Base-by-base conservation (phyloP, 1,139 yeast species). In the Suhomyces terraborum region DNA sequence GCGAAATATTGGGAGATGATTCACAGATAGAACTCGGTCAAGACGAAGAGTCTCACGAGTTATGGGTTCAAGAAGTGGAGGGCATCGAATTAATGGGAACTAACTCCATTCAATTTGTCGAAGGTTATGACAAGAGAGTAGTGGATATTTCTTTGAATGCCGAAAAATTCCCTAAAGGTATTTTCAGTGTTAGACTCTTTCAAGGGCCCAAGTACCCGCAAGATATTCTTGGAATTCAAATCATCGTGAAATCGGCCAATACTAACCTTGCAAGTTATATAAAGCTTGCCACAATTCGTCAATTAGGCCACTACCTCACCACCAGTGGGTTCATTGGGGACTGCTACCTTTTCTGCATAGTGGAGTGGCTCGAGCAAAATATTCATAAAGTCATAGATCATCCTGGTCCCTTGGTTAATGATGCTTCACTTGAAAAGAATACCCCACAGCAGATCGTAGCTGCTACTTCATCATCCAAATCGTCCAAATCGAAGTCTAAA, bases 61-160 rank as follows among this genome's bases (percentile, higher is more conserved):
- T 77, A 9, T 91, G 97, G 97, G 59, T 67, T 2, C 85, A 86
- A 55, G 98, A 91, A 58, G 54, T 85, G n/a, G 87, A 83, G 43
- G 82, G 88, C 32, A 62, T 91, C 41, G 61, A 67, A 28, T 79
- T 87, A 34, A 79, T 79, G 48, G 79, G 70, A 4, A 55, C 64
- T 9, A 61, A 64, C 38, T 37, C 38, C 6, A 47, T 59, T 3
- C 50, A 43, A n/a, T 58, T 48, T 39, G 38, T 51, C 8, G 55
- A 53, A 4, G 59, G 52, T 1, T 54, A 60, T 3, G 50, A 57
- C 24, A 53, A 58, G 4, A 53, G 55, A 4, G 57, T 67, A 12
- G 66, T 63, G 13, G 61, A 62, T 20, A 54, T 74, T 8, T 35
- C 50, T 1, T 58, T 77, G 30, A 55, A 61, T 25, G 69, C 70